Base-by-base conservation (phyloP, 1,284 basidiomycete species). In the Ganoderma lingzhi region DNA sequence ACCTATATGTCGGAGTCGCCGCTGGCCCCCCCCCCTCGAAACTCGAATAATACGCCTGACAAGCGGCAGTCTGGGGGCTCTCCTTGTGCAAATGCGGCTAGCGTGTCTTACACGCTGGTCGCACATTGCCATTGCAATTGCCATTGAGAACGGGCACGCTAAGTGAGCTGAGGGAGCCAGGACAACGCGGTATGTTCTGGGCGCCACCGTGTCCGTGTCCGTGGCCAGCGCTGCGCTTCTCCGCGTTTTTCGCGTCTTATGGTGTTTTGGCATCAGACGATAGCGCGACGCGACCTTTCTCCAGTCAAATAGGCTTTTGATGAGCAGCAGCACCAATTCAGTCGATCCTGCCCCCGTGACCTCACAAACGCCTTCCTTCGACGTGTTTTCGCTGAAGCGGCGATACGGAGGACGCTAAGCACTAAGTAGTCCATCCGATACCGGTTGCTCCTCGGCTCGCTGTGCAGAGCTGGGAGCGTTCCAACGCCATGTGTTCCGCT, bases 191-290 rank as follows among this genome's bases (percentile, higher is more conserved):
- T 41, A 51, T 23, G 48, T 28, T 51, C 48, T 51, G 48, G 48
- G 23, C n/a, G 48, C 23, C 48, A 6, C 23, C 23, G 23, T 23
- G 23, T 23, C 10, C 1, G 9, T 9, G 4, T 44, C 42, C 12
- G 19, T 51, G 48, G n/a, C 23, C 10, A 19, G 48, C 48, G 48
- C 48, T 51, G 48, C 48, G 48, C 48, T 51, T 51, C n/a, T 28
- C 48, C 48, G 48, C 48, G 23, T 51, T 51, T 51, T 51, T 51
- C 48, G 48, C 48, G 48, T 51, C 48, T 51, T 51, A 51, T 51
- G 48, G 48, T 51, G 48, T 51, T 51, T 51, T 51, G n/a, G 48
- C 48, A 51, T 51, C 48, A 51, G 48, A 51, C 48, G n/a, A 28
- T 51, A 28, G n/a, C 10, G 48, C 48, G 48, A 51, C 48, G 48